These are phyloP conservation scores for Clarkia xantiana DNA, from an alignment of 345 rosid genomes.

Conservation along the genomic window DNA sequence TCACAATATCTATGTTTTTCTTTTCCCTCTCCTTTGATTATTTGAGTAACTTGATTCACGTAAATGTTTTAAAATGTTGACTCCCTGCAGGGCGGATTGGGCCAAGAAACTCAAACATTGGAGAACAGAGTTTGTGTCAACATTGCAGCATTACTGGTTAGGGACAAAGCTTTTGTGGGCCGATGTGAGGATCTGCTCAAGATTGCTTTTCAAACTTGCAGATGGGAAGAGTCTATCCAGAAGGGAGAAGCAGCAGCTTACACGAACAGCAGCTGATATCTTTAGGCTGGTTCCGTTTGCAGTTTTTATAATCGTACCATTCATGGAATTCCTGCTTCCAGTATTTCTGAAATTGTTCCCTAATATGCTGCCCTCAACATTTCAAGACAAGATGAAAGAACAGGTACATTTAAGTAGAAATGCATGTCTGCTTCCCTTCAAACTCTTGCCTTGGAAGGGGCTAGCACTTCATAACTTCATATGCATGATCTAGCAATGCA, in stretches of 20 bases:
- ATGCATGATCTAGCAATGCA: too few relatives aligned
- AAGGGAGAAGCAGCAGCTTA: conserved; percentile 88
- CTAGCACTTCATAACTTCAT: too few relatives aligned
- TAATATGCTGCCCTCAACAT: conserved; percentile 70
- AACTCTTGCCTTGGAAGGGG: too few relatives aligned
- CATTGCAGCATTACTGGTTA: conserved; percentile 62
- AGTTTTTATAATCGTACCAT: conserved; percentile 60
- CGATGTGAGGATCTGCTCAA: conserved; percentile 55
- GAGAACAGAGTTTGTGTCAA: conserved; percentile 46
- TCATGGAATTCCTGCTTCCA: conserved; percentile 65
- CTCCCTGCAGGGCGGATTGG: conserved; percentile 50
- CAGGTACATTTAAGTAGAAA: conserved; percentile 22
- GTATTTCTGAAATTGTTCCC: conserved; percentile 65
- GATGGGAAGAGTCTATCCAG: conserved; percentile 65
- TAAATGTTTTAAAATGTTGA: neutral
- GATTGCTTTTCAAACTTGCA: conserved; percentile 52
- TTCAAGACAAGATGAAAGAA: conserved; percentile 73
- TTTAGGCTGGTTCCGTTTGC: conserved; percentile 79
- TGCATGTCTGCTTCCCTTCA: too few relatives aligned
- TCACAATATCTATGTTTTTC: conserved; percentile 1
- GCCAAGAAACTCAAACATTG: conserved; percentile 46
- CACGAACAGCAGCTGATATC: conserved; percentile 82
- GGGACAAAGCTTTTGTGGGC: conserved; percentile 54
- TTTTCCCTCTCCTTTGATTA: neutral
- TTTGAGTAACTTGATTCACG: too few relatives aligned